phyloP scores from a whole-genome alignment of 257 asterid species.

The Solanum pimpinellifolium region DNA sequence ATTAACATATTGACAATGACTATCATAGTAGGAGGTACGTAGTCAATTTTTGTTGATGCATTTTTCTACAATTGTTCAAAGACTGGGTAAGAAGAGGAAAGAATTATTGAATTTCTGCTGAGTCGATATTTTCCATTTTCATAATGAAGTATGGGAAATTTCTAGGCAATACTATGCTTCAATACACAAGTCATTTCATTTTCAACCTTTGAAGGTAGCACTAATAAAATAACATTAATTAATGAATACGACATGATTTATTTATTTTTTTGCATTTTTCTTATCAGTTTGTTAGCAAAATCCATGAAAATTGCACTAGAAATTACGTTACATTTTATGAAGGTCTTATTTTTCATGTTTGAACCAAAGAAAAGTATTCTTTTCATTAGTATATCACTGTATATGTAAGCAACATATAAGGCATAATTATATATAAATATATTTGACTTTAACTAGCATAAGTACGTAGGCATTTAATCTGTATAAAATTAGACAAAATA shows the following conservation, averaged over 20 bases:
- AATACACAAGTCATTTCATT: neutral
- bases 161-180: neutral
- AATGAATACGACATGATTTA: neutral
- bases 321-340: neutral
- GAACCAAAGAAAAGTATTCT: neutral
- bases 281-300: neutral
- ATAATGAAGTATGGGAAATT: neutral
- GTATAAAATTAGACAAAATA: neutral
- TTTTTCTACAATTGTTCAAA: neutral
- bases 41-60: neutral
- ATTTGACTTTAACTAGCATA: neutral
- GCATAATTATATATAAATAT: neutral
- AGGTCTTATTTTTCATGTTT: neutral
- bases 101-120: neutral
- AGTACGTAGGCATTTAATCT: neutral
- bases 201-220: neutral
- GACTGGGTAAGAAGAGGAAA: neutral
- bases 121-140: neutral
- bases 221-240: neutral
- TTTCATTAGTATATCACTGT: neutral
- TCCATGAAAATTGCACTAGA: neutral
- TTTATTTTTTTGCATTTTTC: neutral
- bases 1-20: neutral
- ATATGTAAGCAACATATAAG: neutral
- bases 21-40: neutral